Evolutionary conservation across 306 rosid genomes (phyloP), one percentile per base, ranked within the genome.

Genomic region (Abrus pulchellus): DNA sequence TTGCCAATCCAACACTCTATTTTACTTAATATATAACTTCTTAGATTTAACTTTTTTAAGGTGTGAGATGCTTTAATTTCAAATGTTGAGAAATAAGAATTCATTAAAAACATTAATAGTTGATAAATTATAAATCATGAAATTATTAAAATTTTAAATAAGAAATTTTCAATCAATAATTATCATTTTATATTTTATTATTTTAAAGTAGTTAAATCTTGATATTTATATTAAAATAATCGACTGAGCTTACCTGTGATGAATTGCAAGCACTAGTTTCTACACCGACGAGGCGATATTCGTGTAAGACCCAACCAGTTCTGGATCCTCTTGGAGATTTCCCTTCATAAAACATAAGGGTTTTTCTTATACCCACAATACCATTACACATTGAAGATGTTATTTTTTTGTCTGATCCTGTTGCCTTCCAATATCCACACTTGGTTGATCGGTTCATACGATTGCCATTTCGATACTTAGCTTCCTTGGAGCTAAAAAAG

Each of bases 391-490:
- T 75, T 20, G 93, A 69, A 68, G 91, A 87, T 33, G 79, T 73
- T 48, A 93, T 89, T 56, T 53, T 90, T 59, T 87, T 93, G 76
- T 93, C 98, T 7, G 91, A 70, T 0, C 99, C 98, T 1, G 90
- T 89, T 20, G 93, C 88, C 55, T 95, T 95, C 99, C 99, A 95
- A 80, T 89, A 91, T 0, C 99, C 99, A 57, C 94, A 87, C 63
- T 63, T 85, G n/a, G 97, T 90, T 45, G 80, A 86, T 72, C 97
- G 40, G 53, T 89, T 94, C 78, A 86, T 88, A 53, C 92, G 85
- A 50, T 81, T 87, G 9, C 94, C 89, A 80, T 88, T 91, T 60
- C 86, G 60, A 82, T 87, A 83, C 72, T 87, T 88, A 1, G 83
- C 79, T 86, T 90, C 96, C 84, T 91, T 91, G 6, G 68, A 67